Evolutionary conservation across 1,284 basidiomycete genomes (phyloP).

Genomic region (Cryptococcus wingfieldii): DNA sequence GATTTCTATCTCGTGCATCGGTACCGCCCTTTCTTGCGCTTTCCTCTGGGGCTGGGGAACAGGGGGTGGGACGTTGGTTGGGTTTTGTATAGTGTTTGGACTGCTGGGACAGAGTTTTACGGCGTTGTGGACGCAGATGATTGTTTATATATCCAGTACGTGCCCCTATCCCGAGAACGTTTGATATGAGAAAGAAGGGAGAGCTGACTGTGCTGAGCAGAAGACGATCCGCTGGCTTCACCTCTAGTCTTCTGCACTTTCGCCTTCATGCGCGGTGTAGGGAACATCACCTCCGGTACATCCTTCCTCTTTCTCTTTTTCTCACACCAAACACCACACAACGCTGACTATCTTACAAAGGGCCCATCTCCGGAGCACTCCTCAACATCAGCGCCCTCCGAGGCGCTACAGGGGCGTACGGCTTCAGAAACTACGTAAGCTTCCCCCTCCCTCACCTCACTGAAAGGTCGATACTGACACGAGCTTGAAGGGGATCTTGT

Average conservation of each 20-base stretch:
- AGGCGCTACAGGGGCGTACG: constrained; percentile 42
- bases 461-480: not conserved
- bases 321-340: too few relatives aligned
- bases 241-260: constrained; percentile 42
- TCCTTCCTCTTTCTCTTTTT: not conserved
- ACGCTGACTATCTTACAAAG: not conserved
- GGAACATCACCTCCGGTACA: constrained; percentile 43
- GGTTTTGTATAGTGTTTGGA: constrained; percentile 36
- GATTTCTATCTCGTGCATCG: constrained; percentile 36
- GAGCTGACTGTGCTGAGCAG: constrained; percentile 10
- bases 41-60: constrained; percentile 48
- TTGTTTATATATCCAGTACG: constrained; percentile 32
- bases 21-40: constrained; percentile 36
- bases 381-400: constrained; percentile 19
- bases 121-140: constrained; percentile 38
- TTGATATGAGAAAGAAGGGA: not conserved
- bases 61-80: constrained; percentile 24
- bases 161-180: not conserved
- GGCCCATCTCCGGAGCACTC: constrained; percentile 37
- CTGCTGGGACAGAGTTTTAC: constrained; percentile 33
- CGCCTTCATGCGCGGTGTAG: constrained; percentile 42
- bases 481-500: constrained; percentile 9
- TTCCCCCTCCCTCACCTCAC: not conserved
- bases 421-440: constrained; percentile 39
- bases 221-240: constrained; percentile 41